Conservation (phyloP, 2,329 filamentous ascomycete species). For the Trichoderma simmonsii region DNA sequence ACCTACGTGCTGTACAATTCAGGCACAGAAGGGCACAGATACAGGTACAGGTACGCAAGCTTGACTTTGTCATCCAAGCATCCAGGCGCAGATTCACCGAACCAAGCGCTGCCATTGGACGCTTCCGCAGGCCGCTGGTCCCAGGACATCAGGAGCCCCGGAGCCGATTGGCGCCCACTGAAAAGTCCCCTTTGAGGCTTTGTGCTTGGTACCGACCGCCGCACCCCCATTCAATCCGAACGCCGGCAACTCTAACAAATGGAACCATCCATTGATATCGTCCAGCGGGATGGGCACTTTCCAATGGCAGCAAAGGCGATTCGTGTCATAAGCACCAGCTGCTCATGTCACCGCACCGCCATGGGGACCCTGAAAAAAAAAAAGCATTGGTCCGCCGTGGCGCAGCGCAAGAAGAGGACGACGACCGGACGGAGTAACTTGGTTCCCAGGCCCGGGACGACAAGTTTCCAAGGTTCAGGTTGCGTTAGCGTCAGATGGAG, state of each 20-base stretch:
- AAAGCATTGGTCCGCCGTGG: neutral
- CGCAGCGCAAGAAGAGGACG: neutral
- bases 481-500: conserved; percentile 13
- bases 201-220: neutral
- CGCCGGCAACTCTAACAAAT: neutral
- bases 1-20: neutral
- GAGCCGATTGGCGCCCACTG: neutral
- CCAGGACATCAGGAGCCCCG: neutral
- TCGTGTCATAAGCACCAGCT: neutral
- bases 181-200: neutral
- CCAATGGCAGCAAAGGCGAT: neutral
- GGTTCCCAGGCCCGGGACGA: neutral
- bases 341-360: neutral
- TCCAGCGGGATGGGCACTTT: neutral
- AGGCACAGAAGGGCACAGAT: neutral
- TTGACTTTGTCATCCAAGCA: neutral
- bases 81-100: neutral
- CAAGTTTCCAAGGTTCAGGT: neutral
- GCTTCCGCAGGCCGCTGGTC: neutral
- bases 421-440: conserved; percentile 11
- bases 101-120: neutral
- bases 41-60: neutral
- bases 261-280: neutral
- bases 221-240: neutral
- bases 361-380: neutral